These are phyloP conservation scores for Cylindrotheca fusiformis DNA, from an alignment of 108 stramenopile genomes.

Conservation along the genomic window DNA sequence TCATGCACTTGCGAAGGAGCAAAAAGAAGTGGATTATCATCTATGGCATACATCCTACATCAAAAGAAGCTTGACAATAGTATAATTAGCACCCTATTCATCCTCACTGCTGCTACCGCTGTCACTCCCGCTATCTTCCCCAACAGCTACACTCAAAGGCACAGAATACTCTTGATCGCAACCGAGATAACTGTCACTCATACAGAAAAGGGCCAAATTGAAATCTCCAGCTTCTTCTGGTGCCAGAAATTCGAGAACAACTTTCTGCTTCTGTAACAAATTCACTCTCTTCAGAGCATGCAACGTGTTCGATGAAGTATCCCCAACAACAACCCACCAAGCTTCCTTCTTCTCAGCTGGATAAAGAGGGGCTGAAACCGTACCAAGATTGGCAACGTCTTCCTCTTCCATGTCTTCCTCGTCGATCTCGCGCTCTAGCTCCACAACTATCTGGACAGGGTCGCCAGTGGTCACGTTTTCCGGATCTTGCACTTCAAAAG, in stretches of 20 bases:
- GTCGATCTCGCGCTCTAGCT: conserved; percentile 91
- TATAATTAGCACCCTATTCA: no score
- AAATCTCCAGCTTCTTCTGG: conserved; percentile 95
- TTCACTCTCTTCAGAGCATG: conserved; percentile 93
- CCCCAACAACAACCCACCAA: conserved; percentile 97
- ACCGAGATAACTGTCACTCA: conserved; percentile 98
- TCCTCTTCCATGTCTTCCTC: conserved; percentile 85
- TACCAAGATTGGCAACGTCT: conserved; percentile 65
- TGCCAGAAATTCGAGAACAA: conserved; percentile 90
- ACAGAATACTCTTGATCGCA: conserved; percentile 96
- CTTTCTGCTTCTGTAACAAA: conserved; percentile 58
- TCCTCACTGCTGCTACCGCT: conserved; percentile 45
- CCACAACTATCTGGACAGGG: conserved; percentile 82
- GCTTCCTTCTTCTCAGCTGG: conserved; percentile 92
- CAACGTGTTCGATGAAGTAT: conserved; percentile 84
- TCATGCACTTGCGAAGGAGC: no score
- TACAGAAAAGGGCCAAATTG: conserved; percentile 90
- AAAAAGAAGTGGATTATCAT: no score
- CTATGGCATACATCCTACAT: no score
- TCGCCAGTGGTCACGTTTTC: conserved; percentile 89
- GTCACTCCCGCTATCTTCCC: conserved; percentile 62
- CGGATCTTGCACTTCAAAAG: conserved; percentile 79
- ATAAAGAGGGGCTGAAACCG: conserved; percentile 86
- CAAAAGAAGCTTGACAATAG: no score
- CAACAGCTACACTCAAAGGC: conserved; percentile 75